Evolutionary conservation across 768 basidiomycete species (phyloP).

Genomic region (Mycena kentingensis): DNA sequence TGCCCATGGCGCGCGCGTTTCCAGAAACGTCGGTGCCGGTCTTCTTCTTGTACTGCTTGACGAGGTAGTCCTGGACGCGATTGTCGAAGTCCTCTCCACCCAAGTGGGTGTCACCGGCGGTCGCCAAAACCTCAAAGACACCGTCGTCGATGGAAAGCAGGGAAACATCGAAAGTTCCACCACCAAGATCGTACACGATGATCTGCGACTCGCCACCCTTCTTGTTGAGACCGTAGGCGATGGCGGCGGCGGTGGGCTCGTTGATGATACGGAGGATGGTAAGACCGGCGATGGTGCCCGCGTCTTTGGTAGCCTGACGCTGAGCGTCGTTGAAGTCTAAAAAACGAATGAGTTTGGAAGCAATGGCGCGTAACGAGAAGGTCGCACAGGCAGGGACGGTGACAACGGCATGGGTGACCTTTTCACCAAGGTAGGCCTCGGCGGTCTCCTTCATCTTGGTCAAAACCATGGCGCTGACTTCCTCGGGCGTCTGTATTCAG

Average conservation of each 20-base stretch:
- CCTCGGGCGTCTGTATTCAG: conserved; percentile 92
- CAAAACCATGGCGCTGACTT: conserved; percentile 94
- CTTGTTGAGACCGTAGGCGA: conserved; percentile 98
- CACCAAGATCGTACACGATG: conserved; percentile 97
- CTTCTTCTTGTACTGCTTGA: conserved; percentile 91
- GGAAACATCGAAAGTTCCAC: conserved; percentile 98
- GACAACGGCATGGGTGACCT: conserved; percentile 96
- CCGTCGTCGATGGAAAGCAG: conserved; percentile 93
- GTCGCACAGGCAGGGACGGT: conserved; percentile 91
- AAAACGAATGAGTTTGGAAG: conserved; percentile 19
- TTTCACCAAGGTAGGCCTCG: conserved; percentile 94
- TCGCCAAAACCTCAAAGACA: conserved; percentile 88
- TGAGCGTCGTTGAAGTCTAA: conserved; percentile 99
- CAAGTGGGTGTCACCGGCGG: conserved; percentile 92
- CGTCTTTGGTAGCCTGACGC: conserved; percentile 98
- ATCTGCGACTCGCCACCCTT: conserved; percentile 92
- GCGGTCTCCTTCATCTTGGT: conserved; percentile 99
- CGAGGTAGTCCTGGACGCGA: conserved; percentile 86
- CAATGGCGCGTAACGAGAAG: background rate
- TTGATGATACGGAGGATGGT: conserved; percentile 97
- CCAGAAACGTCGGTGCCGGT: conserved; percentile 79
- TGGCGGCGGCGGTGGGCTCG: conserved; percentile 95
- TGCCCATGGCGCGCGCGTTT: conserved; percentile 84
- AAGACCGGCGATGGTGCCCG: conserved; percentile 92
- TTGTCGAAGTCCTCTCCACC: conserved; percentile 97